Base-by-base conservation (phyloP, 371 early-diverging fungal species). In the Syncephalastrum monosporum region DNA sequence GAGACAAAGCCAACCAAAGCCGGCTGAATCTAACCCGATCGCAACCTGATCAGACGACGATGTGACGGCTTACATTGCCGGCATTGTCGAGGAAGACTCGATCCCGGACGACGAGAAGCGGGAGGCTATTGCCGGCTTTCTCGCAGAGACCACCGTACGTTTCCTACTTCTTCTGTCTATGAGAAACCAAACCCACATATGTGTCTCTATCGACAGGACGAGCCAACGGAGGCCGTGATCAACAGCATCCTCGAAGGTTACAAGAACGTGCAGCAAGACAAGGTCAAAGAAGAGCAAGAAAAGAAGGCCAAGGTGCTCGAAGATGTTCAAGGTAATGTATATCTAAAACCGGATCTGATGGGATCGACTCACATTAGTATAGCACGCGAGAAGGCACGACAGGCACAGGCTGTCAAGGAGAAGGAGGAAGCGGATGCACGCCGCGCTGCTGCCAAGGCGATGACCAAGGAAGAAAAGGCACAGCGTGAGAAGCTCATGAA, bases 41-140 rank as follows among this genome's bases (percentile, higher is more conserved):
- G 38, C 8, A 33, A 33, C 38, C 8, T 47, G 47, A 47, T 19
- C 23, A 77, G 78, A 78, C 59, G 69, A 72, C 8, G 78, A 78
- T 43, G 77, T 82, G 44, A 61, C 82, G 12, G 77, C 81, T 29
- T 84, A 80, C 57, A 78, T 84, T 61, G 74, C 80, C 47, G 79
- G 82, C 23, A 74, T 84, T 52, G 71, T 82, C 2, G 64, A 75
- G 25, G 84, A 84, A 25, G 79, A 74, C 16, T 73, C 77, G 3
- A 72, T 84, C 51, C 78, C 75, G 17, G 76, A 81, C 21, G 74
- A 77, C 19, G 84, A 84, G 53, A 82, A 80, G 45, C 76, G 75
- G 3, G 84, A 81, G 60, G 82, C 76, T 5, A 75, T 84, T 21
- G 59, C 75, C 16, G 84, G 81, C 50, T 79, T 81, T 12, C 60